These are phyloP conservation scores for Xylaria multiplex DNA, from an alignment of 2,329 filamentous ascomycete genomes.

Conservation along the genomic window DNA sequence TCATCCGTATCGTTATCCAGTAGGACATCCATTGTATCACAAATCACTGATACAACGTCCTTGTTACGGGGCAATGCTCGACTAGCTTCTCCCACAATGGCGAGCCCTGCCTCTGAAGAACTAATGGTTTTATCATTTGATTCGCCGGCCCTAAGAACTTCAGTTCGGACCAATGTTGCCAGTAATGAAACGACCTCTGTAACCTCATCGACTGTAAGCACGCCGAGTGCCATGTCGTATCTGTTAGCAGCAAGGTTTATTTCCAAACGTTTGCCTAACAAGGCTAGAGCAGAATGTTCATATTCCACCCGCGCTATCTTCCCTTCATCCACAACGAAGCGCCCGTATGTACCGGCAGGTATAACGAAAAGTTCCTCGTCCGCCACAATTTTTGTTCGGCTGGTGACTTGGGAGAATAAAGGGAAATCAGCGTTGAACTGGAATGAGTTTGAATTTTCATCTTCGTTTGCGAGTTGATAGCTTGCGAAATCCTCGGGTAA, in stretches of 20 bases:
- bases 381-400: slow-evolving; percentile 56
- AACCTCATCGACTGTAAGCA: slow-evolving; percentile 68
- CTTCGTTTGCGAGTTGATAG: slow-evolving; percentile 83
- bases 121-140: slow-evolving; percentile 36
- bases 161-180: slow-evolving; percentile 72
- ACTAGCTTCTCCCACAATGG: slow-evolving; percentile 68
- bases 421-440: slow-evolving; percentile 71
- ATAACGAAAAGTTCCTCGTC: slow-evolving; percentile 68
- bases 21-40: slow-evolving; percentile 82
- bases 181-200: slow-evolving; percentile 80
- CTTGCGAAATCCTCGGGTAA: slow-evolving; percentile 77
- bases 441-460: slow-evolving; percentile 85
- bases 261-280: slow-evolving; percentile 80
- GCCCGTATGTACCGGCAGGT: slow-evolving; percentile 71
- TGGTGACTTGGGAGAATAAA: slow-evolving; percentile 65
- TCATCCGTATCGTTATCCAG: slow-evolving; percentile 72
- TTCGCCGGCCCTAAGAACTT: slow-evolving; percentile 53
- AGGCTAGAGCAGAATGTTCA: slow-evolving; percentile 80
- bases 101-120: slow-evolving; percentile 52
- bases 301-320: slow-evolving; percentile 82
- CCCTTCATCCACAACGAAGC: slow-evolving; percentile 80
- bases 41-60: slow-evolving; percentile 83
- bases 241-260: slow-evolving; percentile 69
- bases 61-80: slow-evolving; percentile 65
- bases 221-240: slow-evolving; percentile 62